Conservation (phyloP, 2,329 filamentous ascomycete species). For the Colletotrichum sp. region DNA sequence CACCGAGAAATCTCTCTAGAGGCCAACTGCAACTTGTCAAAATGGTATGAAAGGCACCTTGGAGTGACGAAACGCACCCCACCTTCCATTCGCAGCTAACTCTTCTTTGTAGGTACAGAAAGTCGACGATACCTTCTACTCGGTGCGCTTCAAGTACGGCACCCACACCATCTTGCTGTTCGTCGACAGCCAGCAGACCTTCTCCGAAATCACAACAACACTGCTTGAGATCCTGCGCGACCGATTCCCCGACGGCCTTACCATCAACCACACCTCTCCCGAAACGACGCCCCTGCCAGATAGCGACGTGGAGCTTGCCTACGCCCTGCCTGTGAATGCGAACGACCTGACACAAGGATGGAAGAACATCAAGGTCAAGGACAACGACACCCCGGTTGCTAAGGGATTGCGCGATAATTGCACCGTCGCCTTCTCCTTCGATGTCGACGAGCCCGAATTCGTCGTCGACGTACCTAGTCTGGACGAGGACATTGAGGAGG, state of each 20-base stretch:
- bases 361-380: constrained; percentile 46
- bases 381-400: constrained; percentile 42
- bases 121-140: constrained; percentile 58
- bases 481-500: constrained; percentile 44
- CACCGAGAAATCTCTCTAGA: neutral
- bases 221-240: constrained; percentile 64
- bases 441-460: constrained; percentile 44
- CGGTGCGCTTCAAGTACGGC: constrained; percentile 75
- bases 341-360: constrained; percentile 54
- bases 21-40: neutral
- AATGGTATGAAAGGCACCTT: neutral
- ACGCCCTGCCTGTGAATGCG: constrained; percentile 48
- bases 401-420: constrained; percentile 52
- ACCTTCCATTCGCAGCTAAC: neutral
- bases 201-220: constrained; percentile 60
- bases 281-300: constrained; percentile 43
- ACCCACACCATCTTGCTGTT: constrained; percentile 74
- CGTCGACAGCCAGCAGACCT: constrained; percentile 60
- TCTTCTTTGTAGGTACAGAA: neutral
- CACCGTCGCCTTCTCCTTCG: constrained; percentile 56
- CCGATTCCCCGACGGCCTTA: constrained; percentile 60
- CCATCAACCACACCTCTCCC: constrained; percentile 33
- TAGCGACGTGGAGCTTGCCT: constrained; percentile 47
- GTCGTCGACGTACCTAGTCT: constrained; percentile 50
- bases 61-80: neutral